Base-by-base conservation (phyloP, 768 basidiomycete genomes). In the Boletus pseudopeckii region DNA sequence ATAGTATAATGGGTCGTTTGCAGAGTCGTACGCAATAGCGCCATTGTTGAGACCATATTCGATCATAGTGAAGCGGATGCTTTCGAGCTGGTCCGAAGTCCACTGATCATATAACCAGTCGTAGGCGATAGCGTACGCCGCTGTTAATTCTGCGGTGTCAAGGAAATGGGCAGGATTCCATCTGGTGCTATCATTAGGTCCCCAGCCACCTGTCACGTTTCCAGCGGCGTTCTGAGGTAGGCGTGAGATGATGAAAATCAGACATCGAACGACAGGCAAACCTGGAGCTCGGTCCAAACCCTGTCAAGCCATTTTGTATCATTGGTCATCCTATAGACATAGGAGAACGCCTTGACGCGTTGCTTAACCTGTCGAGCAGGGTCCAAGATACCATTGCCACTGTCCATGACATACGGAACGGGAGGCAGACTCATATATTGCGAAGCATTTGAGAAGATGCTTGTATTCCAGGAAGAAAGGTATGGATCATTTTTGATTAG, bases 101-200 rank as follows among this genome's bases (percentile, higher is more conserved):
- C 88, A 96, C 49, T 80, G 75, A 50, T 93, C 88, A 70, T 97
- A 87, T 32, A 98, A 66, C 97, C 97, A 99, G 66, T 99, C 97
- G 63, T 98, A 99, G 2, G 87, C 96, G 57, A 94, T 88, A 30
- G 80, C 97, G 64, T 86, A 98, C 5, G 92, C 94, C 24, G 88
- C 84, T 17, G 84, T 84, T 59, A 97, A 78, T 71, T 98, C 96
- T n/a, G 86, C 95, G 18, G 82, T 75, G 68, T 96, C 96, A 43
- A 98, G 85, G 82, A 98, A 98, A 72, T 99, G 97, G 1, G 44
- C 57, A 6, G 85, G 77, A 73, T 98, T 97, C 97, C 96, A 99
- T 64, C 75, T 83, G 52, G 82, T 79, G 52, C 75, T 75, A 48
- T 74, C 74, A 50, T 72, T 71, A 4, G 82, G 77, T 18, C 93